A percentile compares a stretch with the other conserved stretches of the same genome.
Evolutionary conservation across 176 grass and related monocot species (phyloP).

Genomic region (Oryza coarctata): DNA sequence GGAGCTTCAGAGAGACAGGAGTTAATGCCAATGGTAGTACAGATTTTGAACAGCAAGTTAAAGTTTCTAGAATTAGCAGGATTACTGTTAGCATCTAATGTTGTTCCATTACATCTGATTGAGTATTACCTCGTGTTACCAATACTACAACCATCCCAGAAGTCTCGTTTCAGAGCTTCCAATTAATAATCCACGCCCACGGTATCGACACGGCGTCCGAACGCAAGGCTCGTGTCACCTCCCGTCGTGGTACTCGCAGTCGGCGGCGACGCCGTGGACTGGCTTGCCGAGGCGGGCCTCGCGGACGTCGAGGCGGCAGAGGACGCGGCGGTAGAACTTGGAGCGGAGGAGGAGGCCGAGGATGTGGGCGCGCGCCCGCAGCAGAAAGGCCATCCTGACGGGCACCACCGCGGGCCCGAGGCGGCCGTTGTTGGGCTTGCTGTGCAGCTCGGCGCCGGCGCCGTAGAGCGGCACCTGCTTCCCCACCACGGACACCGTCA

Average conservation of each 20-base stretch:
- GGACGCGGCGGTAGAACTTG: constrained; percentile 91
- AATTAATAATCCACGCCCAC: background rate
- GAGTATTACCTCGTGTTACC: background rate
- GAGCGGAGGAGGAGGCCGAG: constrained; percentile 79
- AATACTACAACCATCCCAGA: background rate
- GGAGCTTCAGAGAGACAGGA: background rate
- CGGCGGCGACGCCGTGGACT: constrained; percentile 16
- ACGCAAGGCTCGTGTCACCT: constrained; percentile 18
- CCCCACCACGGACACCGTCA: constrained; percentile 60
- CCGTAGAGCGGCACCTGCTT: constrained; percentile 93
- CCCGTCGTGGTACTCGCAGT: constrained; percentile 70
- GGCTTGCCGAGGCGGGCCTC: constrained; percentile 64
- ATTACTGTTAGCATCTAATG: background rate
- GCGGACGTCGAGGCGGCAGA: constrained; percentile 50
- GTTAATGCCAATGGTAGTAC: background rate
- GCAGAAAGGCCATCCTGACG: constrained; percentile 55
- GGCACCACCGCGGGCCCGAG: constrained; percentile 63
- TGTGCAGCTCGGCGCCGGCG: constrained; percentile 64
- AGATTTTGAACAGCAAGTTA: background rate
- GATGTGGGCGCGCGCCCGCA: constrained; percentile 85
- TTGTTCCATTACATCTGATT: background rate
- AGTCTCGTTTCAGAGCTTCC: background rate
- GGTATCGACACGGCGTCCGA: background rate
- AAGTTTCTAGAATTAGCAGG: background rate
- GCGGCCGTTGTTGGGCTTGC: constrained; percentile 74